These are phyloP conservation scores for Botrytis deweyae DNA, from an alignment of 2,329 filamentous ascomycete species.

Conservation along the genomic window DNA sequence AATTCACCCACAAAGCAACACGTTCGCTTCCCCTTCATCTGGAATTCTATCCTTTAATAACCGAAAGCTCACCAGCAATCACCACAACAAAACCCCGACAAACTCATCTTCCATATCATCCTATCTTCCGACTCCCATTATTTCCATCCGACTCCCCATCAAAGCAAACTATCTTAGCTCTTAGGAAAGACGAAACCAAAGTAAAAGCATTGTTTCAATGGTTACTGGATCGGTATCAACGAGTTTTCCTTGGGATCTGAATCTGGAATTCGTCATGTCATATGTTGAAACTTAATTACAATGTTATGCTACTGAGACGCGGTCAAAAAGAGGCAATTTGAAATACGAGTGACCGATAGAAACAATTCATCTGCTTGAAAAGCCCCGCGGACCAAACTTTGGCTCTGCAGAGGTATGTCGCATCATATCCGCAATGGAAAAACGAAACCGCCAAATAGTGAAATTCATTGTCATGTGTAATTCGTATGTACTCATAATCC, in stretches of 20 bases:
- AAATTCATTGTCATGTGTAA: background rate
- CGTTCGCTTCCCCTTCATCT: too few species aligned
- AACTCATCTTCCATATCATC: background rate
- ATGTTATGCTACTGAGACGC: too few species aligned
- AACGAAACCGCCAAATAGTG: background rate
- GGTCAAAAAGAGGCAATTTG: background rate
- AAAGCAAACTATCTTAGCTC: background rate
- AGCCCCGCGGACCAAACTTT: background rate
- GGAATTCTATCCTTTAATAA: background rate
- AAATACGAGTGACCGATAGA: rapidly evolving
- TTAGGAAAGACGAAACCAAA: rapidly evolving
- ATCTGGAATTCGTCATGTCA: background rate
- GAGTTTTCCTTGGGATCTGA: background rate
- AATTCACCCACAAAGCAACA: background rate
- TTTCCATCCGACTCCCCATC: too few species aligned
- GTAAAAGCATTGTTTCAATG: background rate
- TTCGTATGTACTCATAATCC: background rate
- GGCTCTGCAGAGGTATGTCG: background rate
- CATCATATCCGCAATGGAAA: background rate
- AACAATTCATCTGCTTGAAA: background rate
- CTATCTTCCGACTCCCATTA: background rate
- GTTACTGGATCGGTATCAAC: background rate
- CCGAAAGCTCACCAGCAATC: background rate
- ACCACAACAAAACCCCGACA: background rate
- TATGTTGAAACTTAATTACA: background rate